Evolutionary conservation across 176 grass and related monocot genomes (phyloP).

Genomic region (Hyparrhenia diplandra): DNA sequence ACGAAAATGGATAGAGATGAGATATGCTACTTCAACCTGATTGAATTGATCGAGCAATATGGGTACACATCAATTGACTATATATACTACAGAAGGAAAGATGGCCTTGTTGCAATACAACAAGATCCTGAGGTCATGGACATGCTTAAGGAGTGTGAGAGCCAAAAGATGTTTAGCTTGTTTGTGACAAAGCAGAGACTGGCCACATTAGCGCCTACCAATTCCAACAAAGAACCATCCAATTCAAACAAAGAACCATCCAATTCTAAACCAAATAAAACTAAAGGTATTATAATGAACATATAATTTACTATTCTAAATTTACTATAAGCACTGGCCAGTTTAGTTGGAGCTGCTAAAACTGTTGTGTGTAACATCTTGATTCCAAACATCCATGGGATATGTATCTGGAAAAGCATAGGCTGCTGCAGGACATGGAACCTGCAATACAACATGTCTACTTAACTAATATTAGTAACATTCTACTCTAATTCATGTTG

Average conservation of each 20-base stretch:
- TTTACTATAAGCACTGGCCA: too few relatives aligned
- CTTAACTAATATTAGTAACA: too few relatives aligned
- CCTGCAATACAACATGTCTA: too few relatives aligned
- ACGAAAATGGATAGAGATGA: not conserved
- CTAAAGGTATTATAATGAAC: too few relatives aligned
- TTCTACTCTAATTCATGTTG: too few relatives aligned
- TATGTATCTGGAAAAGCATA: too few relatives aligned
- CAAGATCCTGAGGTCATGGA: not conserved
- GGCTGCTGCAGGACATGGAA: too few relatives aligned
- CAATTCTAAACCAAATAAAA: not conserved
- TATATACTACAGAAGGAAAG: not conserved
- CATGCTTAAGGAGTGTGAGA: constrained; percentile 3
- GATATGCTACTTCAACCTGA: not conserved
- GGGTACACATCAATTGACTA: not conserved
- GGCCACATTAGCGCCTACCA: not conserved
- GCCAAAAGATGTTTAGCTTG: not conserved
- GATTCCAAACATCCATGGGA: too few relatives aligned
- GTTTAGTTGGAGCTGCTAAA: too few relatives aligned
- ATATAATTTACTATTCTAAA: too few relatives aligned
- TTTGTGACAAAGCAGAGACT: not conserved
- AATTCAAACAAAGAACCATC: not conserved
- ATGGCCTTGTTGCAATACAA: not conserved
- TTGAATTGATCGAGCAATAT: not conserved
- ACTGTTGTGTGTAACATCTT: too few relatives aligned
- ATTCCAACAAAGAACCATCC: too few relatives aligned